Conservation (phyloP, 306 rosid genomes). For the Medicago ruthenica region DNA sequence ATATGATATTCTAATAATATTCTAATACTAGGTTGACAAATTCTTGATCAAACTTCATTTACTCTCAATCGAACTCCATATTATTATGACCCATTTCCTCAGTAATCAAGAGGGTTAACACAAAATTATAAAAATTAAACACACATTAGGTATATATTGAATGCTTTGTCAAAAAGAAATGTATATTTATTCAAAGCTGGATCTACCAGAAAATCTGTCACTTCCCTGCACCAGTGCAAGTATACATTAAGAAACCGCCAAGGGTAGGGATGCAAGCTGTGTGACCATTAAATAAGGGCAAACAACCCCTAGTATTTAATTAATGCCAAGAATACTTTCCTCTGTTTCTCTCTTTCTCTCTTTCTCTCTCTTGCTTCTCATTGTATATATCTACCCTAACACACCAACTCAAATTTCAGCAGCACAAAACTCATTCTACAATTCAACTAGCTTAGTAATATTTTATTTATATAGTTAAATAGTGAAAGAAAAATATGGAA, state of each 20-base stretch:
- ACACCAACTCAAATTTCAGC: constrained; percentile 2
- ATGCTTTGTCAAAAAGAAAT: neutral
- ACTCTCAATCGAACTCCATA: too few relatives aligned
- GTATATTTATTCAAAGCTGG: neutral
- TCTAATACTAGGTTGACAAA: too few relatives aligned
- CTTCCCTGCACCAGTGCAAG: neutral
- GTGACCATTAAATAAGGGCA: constrained; percentile 39
- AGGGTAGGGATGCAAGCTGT: constrained; percentile 28
- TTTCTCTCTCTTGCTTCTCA: neutral
- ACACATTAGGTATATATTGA: too few relatives aligned
- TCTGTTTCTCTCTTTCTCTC: too few relatives aligned
- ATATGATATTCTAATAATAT: too few relatives aligned
- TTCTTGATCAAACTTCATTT: too few relatives aligned
- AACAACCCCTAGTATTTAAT: constrained; percentile 2
- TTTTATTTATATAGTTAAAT: neutral
- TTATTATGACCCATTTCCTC: too few relatives aligned
- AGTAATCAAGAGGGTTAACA: too few relatives aligned
- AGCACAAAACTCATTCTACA: neutral
- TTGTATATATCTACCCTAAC: constrained; percentile 25
- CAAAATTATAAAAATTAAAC: too few relatives aligned
- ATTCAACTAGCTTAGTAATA: neutral
- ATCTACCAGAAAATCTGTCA: constrained; percentile 34
- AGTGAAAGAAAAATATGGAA: constrained; percentile 23
- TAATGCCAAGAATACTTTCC: constrained; percentile 22
- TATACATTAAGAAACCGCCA: constrained; percentile 23